Evolutionary conservation across 768 basidiomycete genomes (phyloP).

Genomic region (Suillus hirtellus): DNA sequence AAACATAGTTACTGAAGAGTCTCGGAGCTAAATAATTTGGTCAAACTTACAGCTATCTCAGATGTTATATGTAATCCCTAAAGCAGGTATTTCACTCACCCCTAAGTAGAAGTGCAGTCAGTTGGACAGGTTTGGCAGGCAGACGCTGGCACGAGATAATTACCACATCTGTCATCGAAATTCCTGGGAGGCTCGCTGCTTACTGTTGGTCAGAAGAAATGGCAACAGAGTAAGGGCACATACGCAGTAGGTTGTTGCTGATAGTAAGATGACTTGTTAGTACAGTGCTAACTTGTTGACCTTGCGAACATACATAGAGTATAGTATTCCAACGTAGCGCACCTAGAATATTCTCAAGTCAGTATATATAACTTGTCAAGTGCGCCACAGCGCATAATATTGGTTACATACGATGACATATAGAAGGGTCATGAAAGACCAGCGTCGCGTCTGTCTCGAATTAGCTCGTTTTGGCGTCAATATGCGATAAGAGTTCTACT

Average conservation of each 20-base stretch:
- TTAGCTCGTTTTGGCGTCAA: neutral
- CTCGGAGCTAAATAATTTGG: neutral
- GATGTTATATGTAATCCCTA: neutral
- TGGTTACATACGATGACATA: neutral
- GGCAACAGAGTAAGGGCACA: neutral
- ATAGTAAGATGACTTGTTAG: neutral
- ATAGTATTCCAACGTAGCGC: constrained; percentile 1
- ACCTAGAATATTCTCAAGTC: neutral
- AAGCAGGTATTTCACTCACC: neutral
- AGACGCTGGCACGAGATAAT: neutral
- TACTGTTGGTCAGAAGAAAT: neutral
- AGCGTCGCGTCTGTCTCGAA: neutral
- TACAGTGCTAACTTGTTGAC: neutral
- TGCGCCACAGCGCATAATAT: neutral
- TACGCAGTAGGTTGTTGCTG: neutral
- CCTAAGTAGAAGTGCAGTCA: neutral
- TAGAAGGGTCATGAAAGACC: neutral
- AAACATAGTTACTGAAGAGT: neutral
- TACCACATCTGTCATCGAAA: neutral
- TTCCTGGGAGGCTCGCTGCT: neutral
- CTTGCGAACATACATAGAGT: neutral
- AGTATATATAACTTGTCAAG: neutral
- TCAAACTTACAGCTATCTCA: neutral
- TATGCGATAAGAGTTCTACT: neutral
- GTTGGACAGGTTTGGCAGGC: neutral